These are phyloP conservation scores for Pichia sp. DNA, from an alignment of 1,139 yeast species.

Conservation along the genomic window DNA sequence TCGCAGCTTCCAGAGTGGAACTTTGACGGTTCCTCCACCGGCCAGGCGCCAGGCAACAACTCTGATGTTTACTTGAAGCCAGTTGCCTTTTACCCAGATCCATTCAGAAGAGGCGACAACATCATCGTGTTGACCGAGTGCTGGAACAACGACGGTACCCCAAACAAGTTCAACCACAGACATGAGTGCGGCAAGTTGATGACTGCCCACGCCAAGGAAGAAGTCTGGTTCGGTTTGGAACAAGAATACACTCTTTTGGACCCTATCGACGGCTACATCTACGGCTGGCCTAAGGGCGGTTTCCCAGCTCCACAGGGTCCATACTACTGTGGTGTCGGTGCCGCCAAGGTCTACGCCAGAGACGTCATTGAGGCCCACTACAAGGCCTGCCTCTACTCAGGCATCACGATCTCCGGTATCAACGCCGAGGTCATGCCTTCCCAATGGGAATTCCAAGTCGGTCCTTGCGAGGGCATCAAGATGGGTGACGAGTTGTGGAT, in stretches of 20 bases:
- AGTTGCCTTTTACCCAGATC: slow-evolving; percentile 89
- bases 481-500: slow-evolving; percentile 99
- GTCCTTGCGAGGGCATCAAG: slow-evolving; percentile 90
- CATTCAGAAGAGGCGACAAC: slow-evolving; percentile 97
- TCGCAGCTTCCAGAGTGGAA: slow-evolving; percentile 98
- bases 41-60: slow-evolving; percentile 98
- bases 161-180: slow-evolving; percentile 97
- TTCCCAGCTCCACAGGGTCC: slow-evolving; percentile 99
- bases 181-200: slow-evolving; percentile 94
- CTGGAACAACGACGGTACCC: slow-evolving; percentile 98
- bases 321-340: slow-evolving; percentile 99
- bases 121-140: slow-evolving; percentile 92
- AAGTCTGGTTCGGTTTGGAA: slow-evolving; percentile 96
- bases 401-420: slow-evolving; percentile 87
- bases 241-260: slow-evolving; percentile 98
- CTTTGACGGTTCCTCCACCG: slow-evolving; percentile 98
- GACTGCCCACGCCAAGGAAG: slow-evolving; percentile 83
- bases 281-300: slow-evolving; percentile 99
- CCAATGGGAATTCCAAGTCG: slow-evolving; percentile 99
- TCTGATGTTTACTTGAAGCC: slow-evolving; percentile 95
- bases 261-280: slow-evolving; percentile 72
- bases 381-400: slow-evolving; percentile 94
- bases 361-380: slow-evolving; percentile 98
- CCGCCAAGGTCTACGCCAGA: slow-evolving; percentile 97
- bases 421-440: slow-evolving; percentile 99